Base-by-base conservation (phyloP, 305 asterid genomes). In the Coffea humblotiana region DNA sequence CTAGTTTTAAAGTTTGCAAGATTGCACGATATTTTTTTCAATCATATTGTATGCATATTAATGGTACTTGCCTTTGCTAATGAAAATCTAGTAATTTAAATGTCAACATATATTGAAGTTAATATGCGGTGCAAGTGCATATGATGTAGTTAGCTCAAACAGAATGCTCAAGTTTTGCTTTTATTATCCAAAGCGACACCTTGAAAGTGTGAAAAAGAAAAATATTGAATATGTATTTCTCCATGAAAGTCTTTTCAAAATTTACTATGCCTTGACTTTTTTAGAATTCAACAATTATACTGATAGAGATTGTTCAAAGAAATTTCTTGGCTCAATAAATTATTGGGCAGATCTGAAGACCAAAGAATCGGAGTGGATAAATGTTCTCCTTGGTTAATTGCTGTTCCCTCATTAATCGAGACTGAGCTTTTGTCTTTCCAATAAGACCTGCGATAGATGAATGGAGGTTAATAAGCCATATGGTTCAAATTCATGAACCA, bases 351-450 rank as follows among this genome's bases (percentile, higher is more conserved):
- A 40, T 7, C 74, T 69, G 6, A 61, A 23, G 10, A n/a, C 6
- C 45, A 35, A 32, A 6, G 65, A 37, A 14, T 6, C n/a, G 19
- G 45, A 35, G 48, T 27, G 37, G 37, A 63, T 7, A 27, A n/a
- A 63, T 63, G 69, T 25, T 63, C 66, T 63, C 18, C 16, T 11
- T 25, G 37, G 37, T 11, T 63, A n/a, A 51, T 51, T 14, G 3
- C 19, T 51, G 37, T 43, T 45, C 52, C 71, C 65, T n/a, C 40
- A 60, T 45, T 76, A 75, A 6, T 61, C n/a, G 60, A 27, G 25
- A 25, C 58, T n/a, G 21, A 40, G n/a, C 78, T 61, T 58, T 75
- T 40, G 47, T 2, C 16, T 76, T 61, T 76, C 60, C 60, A 58
- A 52, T 16, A 52, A 54, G 29, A 21, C 27, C 10, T 21, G n/a